Conservation (phyloP, 2,329 filamentous ascomycete species). For the Colletotrichum viniferum region DNA sequence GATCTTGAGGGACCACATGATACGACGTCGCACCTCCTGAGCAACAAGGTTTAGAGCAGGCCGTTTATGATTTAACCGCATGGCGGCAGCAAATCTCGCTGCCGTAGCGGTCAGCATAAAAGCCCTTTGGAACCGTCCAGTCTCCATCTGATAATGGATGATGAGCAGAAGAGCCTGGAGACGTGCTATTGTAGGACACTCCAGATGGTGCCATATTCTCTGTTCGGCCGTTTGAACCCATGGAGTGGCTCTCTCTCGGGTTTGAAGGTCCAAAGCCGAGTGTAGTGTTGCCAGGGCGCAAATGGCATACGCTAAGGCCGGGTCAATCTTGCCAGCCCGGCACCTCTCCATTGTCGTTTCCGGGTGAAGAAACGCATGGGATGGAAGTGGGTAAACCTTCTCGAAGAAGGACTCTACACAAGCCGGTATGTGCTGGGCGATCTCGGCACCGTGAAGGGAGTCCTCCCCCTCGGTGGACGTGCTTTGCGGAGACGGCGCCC, state of each 20-base stretch:
- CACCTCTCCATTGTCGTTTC: constrained; percentile 34
- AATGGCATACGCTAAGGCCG: constrained; percentile 34
- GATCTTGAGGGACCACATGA: constrained; percentile 45
- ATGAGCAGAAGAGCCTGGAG: constrained; percentile 48
- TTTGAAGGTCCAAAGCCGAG: constrained; percentile 24
- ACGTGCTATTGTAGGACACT: constrained; percentile 28
- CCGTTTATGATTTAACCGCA: constrained; percentile 44
- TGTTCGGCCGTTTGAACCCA: constrained; percentile 37
- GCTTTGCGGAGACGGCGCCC: not conserved
- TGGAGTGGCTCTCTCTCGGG: constrained; percentile 23
- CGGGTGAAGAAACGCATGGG: constrained; percentile 38
- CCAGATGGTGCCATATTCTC: constrained; percentile 33
- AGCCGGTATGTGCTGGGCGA: constrained; percentile 22
- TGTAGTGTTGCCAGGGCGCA: constrained; percentile 36
- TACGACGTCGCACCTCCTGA: constrained; percentile 41
- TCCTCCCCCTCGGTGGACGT: constrained; percentile 3
- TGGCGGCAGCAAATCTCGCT: constrained; percentile 38
- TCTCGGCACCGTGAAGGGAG: not conserved
- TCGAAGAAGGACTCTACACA: constrained; percentile 29
- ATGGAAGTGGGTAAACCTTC: constrained; percentile 29
- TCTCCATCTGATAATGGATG: constrained; percentile 49
- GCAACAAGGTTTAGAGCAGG: constrained; percentile 34
- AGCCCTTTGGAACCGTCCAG: constrained; percentile 46
- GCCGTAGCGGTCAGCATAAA: constrained; percentile 41
- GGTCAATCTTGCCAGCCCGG: constrained; percentile 31